These are phyloP conservation scores for Sclerotinia trifoliorum DNA, from an alignment of 2,329 filamentous ascomycete species.

Conservation along the genomic window DNA sequence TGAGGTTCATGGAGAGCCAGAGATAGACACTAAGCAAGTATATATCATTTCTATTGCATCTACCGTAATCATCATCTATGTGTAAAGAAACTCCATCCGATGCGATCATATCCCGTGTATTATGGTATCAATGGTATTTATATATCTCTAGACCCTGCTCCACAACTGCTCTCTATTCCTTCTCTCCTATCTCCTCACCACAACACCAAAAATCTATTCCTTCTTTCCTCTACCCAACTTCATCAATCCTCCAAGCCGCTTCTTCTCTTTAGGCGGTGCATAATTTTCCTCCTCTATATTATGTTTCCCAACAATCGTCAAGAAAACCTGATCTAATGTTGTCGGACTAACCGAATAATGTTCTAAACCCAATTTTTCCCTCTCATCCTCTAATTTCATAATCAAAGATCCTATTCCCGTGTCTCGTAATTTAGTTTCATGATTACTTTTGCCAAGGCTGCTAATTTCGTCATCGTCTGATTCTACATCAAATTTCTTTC, in stretches of 20 bases:
- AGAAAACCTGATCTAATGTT: constrained; percentile 86
- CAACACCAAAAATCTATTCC: background rate
- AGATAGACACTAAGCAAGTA: too few species aligned
- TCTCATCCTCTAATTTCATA: constrained; percentile 69
- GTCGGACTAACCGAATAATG: constrained; percentile 87
- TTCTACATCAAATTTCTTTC: background rate
- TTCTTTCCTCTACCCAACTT: background rate
- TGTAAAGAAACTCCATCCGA: background rate
- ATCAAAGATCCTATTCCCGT: constrained; percentile 64
- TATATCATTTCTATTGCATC: too few species aligned
- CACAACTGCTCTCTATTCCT: background rate
- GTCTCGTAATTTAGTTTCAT: constrained; percentile 18
- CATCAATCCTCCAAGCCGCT: background rate
- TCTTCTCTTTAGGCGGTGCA: constrained; percentile 29
- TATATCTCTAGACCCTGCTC: background rate
- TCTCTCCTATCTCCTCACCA: background rate
- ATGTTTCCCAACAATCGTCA: constrained; percentile 78
- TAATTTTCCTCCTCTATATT: constrained; percentile 74
- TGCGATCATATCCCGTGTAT: background rate
- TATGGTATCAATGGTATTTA: background rate
- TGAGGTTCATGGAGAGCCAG: too few species aligned
- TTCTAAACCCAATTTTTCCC: constrained; percentile 67
- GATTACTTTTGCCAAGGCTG: constrained; percentile 21
- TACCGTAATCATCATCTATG: background rate
- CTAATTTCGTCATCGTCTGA: constrained; percentile 31